phyloP scores from a whole-genome alignment of 1,284 basidiomycete species.

The Ustilago tritici region DNA sequence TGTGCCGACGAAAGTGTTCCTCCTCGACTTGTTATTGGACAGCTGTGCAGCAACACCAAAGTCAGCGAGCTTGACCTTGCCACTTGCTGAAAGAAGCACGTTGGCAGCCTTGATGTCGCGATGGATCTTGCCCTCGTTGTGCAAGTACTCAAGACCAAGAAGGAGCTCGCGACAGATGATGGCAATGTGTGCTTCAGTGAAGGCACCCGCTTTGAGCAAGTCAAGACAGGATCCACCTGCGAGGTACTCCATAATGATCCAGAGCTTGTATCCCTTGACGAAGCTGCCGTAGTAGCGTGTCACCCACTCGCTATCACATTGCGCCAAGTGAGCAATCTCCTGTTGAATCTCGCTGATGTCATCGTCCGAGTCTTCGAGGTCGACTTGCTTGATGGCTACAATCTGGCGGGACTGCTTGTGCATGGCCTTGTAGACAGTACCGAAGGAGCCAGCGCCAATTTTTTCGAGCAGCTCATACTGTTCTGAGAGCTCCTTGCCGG shows the following conservation, averaged over 20 bases:
- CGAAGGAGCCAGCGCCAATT: conserved; percentile 96
- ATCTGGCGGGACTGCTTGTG: conserved; percentile 92
- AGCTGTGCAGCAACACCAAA: conserved; percentile 95
- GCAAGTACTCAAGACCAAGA: conserved; percentile 93
- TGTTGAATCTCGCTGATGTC: conserved; percentile 80
- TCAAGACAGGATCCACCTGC: conserved; percentile 98
- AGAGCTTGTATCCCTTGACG: conserved; percentile 94
- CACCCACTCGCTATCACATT: conserved; percentile 94
- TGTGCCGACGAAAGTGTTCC: conserved; percentile 90
- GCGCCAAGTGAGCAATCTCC: conserved; percentile 93
- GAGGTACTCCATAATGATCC: conserved; percentile 99
- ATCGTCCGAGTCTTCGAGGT: conserved; percentile 72
- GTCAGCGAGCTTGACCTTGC: conserved; percentile 96
- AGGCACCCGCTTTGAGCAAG: conserved; percentile 88
- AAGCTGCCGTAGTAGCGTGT: conserved; percentile 97
- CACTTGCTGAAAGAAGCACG: conserved; percentile 86
- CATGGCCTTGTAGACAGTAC: conserved; percentile 90
- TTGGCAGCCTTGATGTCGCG: conserved; percentile 99
- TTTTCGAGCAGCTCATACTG: conserved; percentile 93
- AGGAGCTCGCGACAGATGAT: conserved; percentile 93
- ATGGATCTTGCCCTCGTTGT: conserved; percentile 93
- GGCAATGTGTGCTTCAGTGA: conserved; percentile 92
- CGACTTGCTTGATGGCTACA: conserved; percentile 97
- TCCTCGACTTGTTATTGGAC: conserved; percentile 78
- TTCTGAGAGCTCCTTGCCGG: conserved; percentile 61